Base-by-base conservation (phyloP, 1,139 yeast genomes). In the Debaryomyces fabryi region DNA sequence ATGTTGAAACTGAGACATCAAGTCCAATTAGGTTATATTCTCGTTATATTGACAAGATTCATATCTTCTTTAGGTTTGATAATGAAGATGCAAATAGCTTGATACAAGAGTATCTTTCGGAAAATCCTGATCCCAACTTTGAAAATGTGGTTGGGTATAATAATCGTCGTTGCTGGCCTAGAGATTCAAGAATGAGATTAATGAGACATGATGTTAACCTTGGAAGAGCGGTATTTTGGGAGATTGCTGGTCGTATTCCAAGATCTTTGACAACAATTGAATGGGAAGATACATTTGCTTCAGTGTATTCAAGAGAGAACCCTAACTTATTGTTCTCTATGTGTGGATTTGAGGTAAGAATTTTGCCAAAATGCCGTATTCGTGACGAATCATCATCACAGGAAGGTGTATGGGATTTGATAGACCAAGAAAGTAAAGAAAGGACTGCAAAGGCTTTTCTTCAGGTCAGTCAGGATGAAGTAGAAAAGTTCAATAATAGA, bases 341-440 rank as follows among this genome's bases (percentile, higher is more conserved):
- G 95, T 86, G 95, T 66, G 99, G 99, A 0, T 95, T 95, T 71
- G 99, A 95, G 60, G 86, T 93, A 1, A 74, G 99, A 47, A 86
- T 95, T 29, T 64, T 90, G 43, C 99, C 99, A 2, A 89, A 83
- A 59, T 57, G 69, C 33, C 76, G 97, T 53, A 65, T 78, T 49
- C 61, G 60, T 18, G 84, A 78, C 21, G 81, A 75, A 33, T 60
- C 68, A 2, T 66, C 81, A 1, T 71, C 83, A 0, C 68, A 67
- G 7, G 98, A 92, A 68, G 95, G 97, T 44, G 91, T 87, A 2
- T 95, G 99, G 99, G 96, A 88, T 62, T 73, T 95, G 45, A 70
- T 85, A 8, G 82, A 92, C 57, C 85, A 83, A 43, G 62, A 65
- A 1, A 81, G 96, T 0, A 88, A 87, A 62, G 96, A 91, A 59